Conservation (phyloP, 139 green algal genomes). For the Chlamydomonas sp. region DNA sequence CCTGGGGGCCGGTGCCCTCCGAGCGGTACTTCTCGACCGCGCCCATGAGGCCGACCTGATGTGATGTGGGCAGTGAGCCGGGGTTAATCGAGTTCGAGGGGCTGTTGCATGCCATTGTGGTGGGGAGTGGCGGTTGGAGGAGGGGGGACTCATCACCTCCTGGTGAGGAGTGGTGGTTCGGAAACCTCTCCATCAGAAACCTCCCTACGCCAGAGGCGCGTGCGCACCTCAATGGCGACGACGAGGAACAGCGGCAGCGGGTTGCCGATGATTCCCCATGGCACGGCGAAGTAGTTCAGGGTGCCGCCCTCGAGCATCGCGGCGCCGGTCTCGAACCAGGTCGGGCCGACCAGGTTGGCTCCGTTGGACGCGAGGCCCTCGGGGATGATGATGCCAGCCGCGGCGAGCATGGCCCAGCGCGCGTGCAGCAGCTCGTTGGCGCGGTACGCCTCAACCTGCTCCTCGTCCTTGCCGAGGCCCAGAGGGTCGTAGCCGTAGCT, state of each 20-base stretch:
- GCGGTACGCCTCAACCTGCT: conserved; percentile 80
- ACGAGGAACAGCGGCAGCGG: conserved; percentile 80
- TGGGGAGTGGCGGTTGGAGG: too few relatives aligned
- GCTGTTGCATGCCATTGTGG: too few relatives aligned
- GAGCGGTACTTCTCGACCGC: conserved; percentile 81
- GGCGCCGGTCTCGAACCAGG: conserved; percentile 91
- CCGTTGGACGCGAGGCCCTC: conserved; percentile 88
- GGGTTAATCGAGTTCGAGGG: too few relatives aligned
- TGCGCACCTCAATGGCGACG: conserved; percentile 67
- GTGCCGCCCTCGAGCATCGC: conserved; percentile 89
- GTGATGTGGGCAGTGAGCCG: too few relatives aligned
- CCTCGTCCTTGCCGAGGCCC: conserved; percentile 80
- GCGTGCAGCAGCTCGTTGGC: conserved; percentile 89
- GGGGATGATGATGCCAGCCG: conserved; percentile 90
- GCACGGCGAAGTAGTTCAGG: conserved; percentile 93
- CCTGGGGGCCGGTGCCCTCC: conserved; percentile 70
- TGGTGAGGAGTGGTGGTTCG: too few relatives aligned
- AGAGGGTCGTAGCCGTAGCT: conserved; percentile 92
- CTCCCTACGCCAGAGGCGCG: too few relatives aligned
- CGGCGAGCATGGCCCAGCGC: conserved; percentile 95
- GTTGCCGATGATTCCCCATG: conserved; percentile 79
- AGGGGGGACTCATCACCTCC: too few relatives aligned
- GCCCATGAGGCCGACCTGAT: conserved; percentile 79
- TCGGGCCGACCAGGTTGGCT: conserved; percentile 74
- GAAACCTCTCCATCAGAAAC: too few relatives aligned